These are phyloP conservation scores for Zasmidium citrigriseum DNA, from an alignment of 2,329 filamentous ascomycete genomes.

Conservation along the genomic window DNA sequence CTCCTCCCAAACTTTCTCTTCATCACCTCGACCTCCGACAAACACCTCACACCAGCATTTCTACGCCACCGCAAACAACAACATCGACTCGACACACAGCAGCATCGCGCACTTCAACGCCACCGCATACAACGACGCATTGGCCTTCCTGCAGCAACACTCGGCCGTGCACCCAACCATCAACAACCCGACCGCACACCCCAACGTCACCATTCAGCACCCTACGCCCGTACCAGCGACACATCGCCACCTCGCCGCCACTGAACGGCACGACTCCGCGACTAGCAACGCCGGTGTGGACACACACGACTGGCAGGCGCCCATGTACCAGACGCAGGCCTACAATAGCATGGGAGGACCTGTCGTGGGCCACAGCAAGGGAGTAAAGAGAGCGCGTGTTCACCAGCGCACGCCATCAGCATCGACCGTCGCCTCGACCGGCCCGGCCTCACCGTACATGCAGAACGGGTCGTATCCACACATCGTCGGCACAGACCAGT, in stretches of 20 bases:
- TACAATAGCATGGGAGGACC: conserved; percentile 29
- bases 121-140: conserved; percentile 18
- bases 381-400: conserved; percentile 26
- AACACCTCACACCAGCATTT: not conserved
- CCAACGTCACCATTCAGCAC: not conserved
- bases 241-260: conserved; percentile 4
- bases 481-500: conserved; percentile 48
- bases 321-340: conserved; percentile 23
- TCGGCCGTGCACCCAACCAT: conserved; percentile 1
- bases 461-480: conserved; percentile 38
- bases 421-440: conserved; percentile 45
- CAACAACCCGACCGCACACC: not conserved
- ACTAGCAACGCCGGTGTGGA: conserved; percentile 14
- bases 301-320: conserved; percentile 19
- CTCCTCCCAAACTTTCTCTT: conserved; percentile 1
- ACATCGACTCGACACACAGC: conserved; percentile 4
- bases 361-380: conserved; percentile 18
- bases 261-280: conserved; percentile 18
- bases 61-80: conserved; percentile 1
- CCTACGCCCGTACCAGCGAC: not conserved
- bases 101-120: conserved; percentile 13
- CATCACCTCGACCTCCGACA: conserved; percentile 2
- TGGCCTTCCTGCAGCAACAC: conserved; percentile 16
- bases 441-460: conserved; percentile 46
- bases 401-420: conserved; percentile 39